Evolutionary conservation across 345 rosid species (phyloP).

Genomic region (Dovyalis caffra): DNA sequence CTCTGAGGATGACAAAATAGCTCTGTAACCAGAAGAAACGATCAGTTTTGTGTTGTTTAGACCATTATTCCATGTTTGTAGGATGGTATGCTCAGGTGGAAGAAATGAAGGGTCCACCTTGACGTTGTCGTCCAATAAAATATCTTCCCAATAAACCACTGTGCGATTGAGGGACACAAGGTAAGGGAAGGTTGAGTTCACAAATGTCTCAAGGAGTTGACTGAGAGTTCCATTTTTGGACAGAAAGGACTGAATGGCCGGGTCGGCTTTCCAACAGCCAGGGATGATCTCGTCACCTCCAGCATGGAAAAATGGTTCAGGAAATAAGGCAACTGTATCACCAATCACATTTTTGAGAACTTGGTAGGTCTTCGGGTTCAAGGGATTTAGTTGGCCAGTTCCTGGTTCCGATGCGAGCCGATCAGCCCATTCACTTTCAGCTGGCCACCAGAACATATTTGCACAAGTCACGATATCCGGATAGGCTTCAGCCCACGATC

Average conservation of each 20-base stretch:
- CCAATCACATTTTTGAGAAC: conserved; percentile 58
- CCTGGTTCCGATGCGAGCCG: conserved; percentile 80
- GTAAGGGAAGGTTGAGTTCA: conserved; percentile 58
- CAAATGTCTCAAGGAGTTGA: conserved; percentile 62
- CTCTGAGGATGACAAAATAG: conserved; percentile 77
- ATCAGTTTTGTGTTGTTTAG: conserved; percentile 61
- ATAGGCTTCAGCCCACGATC: conserved; percentile 85
- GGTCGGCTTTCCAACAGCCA: conserved; percentile 82
- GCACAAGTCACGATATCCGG: conserved; percentile 81
- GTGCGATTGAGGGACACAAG: conserved; percentile 68
- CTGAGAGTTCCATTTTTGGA: conserved; percentile 61
- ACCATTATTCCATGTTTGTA: conserved; percentile 88
- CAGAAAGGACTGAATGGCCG: conserved; percentile 51
- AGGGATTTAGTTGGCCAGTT: conserved; percentile 83
- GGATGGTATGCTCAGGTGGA: conserved; percentile 57
- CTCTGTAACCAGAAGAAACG: conserved; percentile 67
- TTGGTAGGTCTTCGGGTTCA: conserved; percentile 66
- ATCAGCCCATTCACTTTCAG: conserved; percentile 49
- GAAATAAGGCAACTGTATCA: conserved; percentile 50
- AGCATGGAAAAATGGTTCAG: conserved; percentile 70
- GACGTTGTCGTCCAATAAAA: conserved; percentile 48
- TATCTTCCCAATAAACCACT: conserved; percentile 85
- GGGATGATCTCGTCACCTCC: too few relatives aligned
- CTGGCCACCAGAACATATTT: conserved; percentile 88
- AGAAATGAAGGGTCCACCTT: conserved; percentile 51